Evolutionary conservation across 2,329 filamentous ascomycete species (phyloP).

Genomic region (Bisporella sp.): DNA sequence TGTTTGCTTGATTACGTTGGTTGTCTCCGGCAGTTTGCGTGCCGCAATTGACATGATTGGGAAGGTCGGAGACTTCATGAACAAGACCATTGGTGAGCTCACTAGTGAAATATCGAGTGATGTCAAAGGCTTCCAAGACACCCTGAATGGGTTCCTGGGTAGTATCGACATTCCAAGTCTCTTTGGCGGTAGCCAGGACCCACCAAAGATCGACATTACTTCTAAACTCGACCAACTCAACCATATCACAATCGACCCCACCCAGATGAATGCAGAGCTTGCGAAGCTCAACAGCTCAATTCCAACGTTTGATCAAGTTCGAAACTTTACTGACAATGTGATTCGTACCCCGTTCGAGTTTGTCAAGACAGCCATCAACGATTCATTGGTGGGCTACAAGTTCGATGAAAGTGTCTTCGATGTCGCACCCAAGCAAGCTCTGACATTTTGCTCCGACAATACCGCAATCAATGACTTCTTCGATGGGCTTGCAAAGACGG

Average conservation of each 20-base stretch:
- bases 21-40: constrained; percentile 71
- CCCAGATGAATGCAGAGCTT: constrained; percentile 61
- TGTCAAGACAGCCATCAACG: constrained; percentile 66
- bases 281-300: constrained; percentile 69
- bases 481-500: constrained; percentile 57
- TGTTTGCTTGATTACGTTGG: constrained; percentile 78
- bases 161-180: constrained; percentile 42
- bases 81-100: constrained; percentile 42
- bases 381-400: constrained; percentile 62
- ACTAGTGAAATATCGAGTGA: constrained; percentile 39
- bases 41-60: constrained; percentile 57
- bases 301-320: constrained; percentile 75
- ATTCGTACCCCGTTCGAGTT: constrained; percentile 76
- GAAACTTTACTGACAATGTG: constrained; percentile 70
- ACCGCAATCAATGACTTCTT: constrained; percentile 82
- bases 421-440: constrained; percentile 70
- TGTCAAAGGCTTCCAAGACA: constrained; percentile 48
- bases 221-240: constrained; percentile 59
- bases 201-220: constrained; percentile 58
- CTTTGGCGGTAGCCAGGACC: constrained; percentile 32
- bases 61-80: constrained; percentile 52
- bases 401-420: constrained; percentile 78
- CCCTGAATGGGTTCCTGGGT: constrained; percentile 48
- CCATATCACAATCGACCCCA: constrained; percentile 59
- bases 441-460: constrained; percentile 86